Base-by-base conservation (phyloP, 2,329 filamentous ascomycete species). In the Penicillium carneum region DNA sequence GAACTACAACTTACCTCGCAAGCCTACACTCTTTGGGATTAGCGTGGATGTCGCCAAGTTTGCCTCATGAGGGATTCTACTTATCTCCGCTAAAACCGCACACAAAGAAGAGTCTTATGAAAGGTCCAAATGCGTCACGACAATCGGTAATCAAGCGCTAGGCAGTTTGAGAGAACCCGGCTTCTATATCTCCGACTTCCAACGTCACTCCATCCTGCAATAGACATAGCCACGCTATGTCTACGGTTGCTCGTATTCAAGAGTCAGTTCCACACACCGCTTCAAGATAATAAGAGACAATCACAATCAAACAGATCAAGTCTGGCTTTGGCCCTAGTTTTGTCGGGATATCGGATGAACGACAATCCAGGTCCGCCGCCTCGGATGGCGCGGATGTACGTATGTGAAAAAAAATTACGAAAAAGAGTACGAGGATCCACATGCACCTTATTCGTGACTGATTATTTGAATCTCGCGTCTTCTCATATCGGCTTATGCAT, bases 1-100 rank as follows among this genome's bases (percentile, higher is more conserved):
- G 61, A 62, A 57, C 18, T 42, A 47, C 29, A 48, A 18, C 39
- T 14, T 34, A 7, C 39, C 68, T 73, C 72, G 71, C 71, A 73
- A 74, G 66, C 36, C 52, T 50, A 62, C 61, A 26, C 71, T 63
- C 20, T 26, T 63, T 63, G 41, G n/a, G 71, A 71, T 69, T 73
- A 74, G 71, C 51, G 59, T 26, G 14, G 45, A 51, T 46, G 4
- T 31, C 29, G 54, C 54, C 56, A 39, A 53, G 48, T 38, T 47
- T 18, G 34, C 33, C 18, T 58, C 56, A 46, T 50, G 16, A 39
- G n/a, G 26, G 16, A 1, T 26, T 26, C 18, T 5, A 38, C 36
- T 47, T 47, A 53, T 54, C 48, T 53, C 56, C 56, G 48, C n/a
- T 50, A 36, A 49, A 41, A 49, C 31, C 14, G 8, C 9, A 36